Evolutionary conservation across 768 basidiomycete genomes (phyloP).

Genomic region (Cantharellus anzutake): DNA sequence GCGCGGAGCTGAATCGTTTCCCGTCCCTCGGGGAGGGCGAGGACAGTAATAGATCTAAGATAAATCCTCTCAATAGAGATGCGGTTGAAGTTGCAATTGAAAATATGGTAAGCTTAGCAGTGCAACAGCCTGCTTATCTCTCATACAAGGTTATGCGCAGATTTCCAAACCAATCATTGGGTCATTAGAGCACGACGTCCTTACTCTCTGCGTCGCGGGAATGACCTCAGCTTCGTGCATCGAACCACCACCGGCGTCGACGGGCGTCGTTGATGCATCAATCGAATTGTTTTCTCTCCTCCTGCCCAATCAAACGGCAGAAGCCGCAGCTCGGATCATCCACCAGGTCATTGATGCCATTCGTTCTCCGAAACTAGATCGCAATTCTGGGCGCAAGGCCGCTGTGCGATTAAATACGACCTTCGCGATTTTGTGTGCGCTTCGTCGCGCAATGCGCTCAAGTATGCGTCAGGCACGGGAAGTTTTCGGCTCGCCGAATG

Average conservation of each 20-base stretch:
- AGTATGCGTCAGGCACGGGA: slow-evolving; percentile 39
- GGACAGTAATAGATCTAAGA: no score
- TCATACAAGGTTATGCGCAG: slow-evolving; percentile 18
- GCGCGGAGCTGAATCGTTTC: slow-evolving; percentile 19
- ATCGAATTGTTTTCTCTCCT: slow-evolving; percentile 72
- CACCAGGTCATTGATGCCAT: slow-evolving; percentile 42
- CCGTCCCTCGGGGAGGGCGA: background rate
- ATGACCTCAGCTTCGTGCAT: slow-evolving; percentile 16
- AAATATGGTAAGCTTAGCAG: slow-evolving; percentile 34
- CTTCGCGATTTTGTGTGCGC: slow-evolving; percentile 49
- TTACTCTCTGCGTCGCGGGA: slow-evolving; percentile 34
- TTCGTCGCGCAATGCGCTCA: slow-evolving; percentile 23
- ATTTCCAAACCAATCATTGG: slow-evolving; percentile 60
- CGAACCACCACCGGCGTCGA: slow-evolving; percentile 57
- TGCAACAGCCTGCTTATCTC: background rate
- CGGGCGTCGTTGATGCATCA: slow-evolving; percentile 72
- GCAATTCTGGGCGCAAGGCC: slow-evolving; percentile 68
- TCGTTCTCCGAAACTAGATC: slow-evolving; percentile 63
- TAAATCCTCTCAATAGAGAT: slow-evolving; percentile 39
- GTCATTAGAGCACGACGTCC: slow-evolving; percentile 72
- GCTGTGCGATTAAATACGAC: slow-evolving; percentile 69
- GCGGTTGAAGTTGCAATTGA: slow-evolving; percentile 66
- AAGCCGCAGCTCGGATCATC: slow-evolving; percentile 34
- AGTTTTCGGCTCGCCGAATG: slow-evolving; percentile 42
- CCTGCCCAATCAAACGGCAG: slow-evolving; percentile 56